These are phyloP conservation scores for Serpula lacrymans DNA, from an alignment of 768 basidiomycete genomes.

Conservation along the genomic window DNA sequence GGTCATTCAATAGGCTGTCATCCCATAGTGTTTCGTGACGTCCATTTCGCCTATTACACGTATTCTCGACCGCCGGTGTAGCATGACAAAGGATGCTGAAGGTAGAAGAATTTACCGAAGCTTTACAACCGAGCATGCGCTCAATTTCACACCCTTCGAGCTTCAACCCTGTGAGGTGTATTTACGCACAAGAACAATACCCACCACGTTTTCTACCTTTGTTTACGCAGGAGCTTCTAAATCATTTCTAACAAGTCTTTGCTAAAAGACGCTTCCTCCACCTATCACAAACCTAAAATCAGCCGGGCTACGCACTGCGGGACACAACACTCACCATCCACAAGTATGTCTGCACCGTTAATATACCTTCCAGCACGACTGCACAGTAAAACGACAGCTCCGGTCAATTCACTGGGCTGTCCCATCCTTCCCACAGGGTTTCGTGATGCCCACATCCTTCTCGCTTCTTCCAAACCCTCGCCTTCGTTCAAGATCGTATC, in stretches of 20 bases:
- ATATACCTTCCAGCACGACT: conserved; percentile 42
- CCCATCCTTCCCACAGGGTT: conserved; percentile 45
- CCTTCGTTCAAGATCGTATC: conserved; percentile 40
- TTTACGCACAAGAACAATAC: no score
- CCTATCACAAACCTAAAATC: conserved; percentile 11
- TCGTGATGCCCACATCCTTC: conserved; percentile 34
- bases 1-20: no score
- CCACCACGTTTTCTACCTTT: no score
- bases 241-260: background rate
- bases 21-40: no score
- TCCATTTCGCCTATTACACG: no score
- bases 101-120: no score
- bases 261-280: conserved; percentile 19
- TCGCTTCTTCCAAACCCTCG: conserved; percentile 26
- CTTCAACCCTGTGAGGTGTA: no score
- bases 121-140: no score
- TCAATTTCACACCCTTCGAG: no score
- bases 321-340: conserved; percentile 35
- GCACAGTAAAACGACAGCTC: conserved; percentile 37
- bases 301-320: background rate
- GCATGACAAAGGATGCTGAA: no score
- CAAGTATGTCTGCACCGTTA: conserved; percentile 38
- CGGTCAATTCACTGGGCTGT: conserved; percentile 36
- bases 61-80: no score
- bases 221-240: background rate